Evolutionary conservation across 2,329 filamentous ascomycete genomes (phyloP).

Genomic region (Pseudogymnoascus sp.): DNA sequence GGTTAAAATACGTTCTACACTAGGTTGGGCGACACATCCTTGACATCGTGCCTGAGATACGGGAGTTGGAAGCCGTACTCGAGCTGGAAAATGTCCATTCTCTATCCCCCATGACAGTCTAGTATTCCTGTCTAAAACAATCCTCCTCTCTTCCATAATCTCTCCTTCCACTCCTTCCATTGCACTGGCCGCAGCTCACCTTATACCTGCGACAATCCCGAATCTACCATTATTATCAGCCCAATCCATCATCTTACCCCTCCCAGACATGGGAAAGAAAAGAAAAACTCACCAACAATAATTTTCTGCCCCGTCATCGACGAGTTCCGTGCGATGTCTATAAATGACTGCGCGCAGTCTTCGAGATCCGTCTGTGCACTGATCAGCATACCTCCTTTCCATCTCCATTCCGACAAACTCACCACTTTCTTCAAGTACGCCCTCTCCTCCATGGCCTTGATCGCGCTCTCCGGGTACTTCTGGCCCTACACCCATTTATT

Average conservation of each 20-base stretch:
- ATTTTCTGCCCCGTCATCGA: conserved; percentile 29
- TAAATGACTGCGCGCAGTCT: conserved; percentile 46
- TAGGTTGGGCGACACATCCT: background rate
- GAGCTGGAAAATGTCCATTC: background rate
- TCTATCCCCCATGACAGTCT: too few species aligned
- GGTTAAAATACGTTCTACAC: background rate
- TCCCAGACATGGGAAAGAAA: too few species aligned
- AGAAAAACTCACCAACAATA: conserved; percentile 21
- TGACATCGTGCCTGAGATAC: background rate
- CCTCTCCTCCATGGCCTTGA: conserved; percentile 39
- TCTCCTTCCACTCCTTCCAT: background rate
- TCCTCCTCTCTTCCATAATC: background rate
- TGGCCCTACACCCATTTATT: conserved; percentile 32
- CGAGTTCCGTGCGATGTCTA: conserved; percentile 43
- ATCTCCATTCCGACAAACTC: conserved; percentile 16
- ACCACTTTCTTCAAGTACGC: conserved; percentile 49
- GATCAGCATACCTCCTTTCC: conserved; percentile 7
- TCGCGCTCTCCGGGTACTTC: conserved; percentile 43
- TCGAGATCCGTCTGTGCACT: conserved; percentile 36
- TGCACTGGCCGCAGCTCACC: too few species aligned
- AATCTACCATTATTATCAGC: background rate
- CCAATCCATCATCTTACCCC: background rate
- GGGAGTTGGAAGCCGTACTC: background rate
- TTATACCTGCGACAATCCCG: background rate
- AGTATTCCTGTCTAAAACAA: background rate